Evolutionary conservation across 257 asterid species (phyloP).

Genomic region (Solanum pinnatisectum): DNA sequence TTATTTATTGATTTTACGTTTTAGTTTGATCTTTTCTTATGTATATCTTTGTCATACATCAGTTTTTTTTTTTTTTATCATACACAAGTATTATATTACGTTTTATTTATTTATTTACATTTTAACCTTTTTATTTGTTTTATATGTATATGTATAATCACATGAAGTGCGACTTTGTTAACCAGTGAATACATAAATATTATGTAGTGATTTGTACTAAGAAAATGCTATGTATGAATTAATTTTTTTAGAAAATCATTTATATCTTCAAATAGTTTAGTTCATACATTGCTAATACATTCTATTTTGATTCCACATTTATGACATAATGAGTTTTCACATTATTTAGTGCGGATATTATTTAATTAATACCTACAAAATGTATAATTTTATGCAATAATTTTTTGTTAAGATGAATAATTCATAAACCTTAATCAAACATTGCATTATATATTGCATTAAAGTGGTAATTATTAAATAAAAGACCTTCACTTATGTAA

Average conservation of each 20-base stretch:
- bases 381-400: neutral
- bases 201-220: neutral
- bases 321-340: neutral
- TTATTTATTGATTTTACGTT: neutral
- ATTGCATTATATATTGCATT: neutral
- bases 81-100: no score
- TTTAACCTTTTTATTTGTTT: no score
- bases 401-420: neutral
- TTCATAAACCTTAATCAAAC: neutral
- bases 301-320: neutral
- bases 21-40: neutral
- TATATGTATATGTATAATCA: no score
- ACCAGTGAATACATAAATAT: neutral
- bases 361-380: neutral
- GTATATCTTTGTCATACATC: neutral
- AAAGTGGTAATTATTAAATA: no score
- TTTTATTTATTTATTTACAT: no score
- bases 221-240: neutral
- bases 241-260: neutral
- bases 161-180: neutral
- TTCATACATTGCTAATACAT: neutral
- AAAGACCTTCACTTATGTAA: no score
- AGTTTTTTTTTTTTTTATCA: no score
- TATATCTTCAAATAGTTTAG: neutral
- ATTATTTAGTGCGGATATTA: neutral